Conservation (phyloP, 176 grass and related monocot genomes). For the Saccharum officinarum region DNA sequence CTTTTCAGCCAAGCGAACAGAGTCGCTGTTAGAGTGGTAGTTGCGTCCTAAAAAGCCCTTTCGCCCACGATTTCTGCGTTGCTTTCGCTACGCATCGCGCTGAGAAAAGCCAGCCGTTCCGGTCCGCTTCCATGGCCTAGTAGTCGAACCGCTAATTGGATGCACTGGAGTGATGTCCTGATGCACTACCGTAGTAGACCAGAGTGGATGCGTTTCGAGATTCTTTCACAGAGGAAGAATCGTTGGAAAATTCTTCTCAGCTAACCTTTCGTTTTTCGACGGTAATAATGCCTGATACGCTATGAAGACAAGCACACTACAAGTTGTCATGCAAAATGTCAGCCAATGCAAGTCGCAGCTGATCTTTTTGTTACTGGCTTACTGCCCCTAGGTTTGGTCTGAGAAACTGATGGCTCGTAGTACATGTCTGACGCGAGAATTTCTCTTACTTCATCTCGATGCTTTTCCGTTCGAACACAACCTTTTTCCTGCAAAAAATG, state of each 20-base stretch:
- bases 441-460: no score
- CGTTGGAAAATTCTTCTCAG: no score
- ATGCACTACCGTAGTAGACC: not conserved
- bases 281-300: no score
- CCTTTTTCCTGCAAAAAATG: no score
- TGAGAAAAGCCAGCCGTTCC: not conserved
- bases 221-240: not conserved
- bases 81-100: not conserved
- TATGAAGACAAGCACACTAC: not conserved
- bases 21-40: not conserved
- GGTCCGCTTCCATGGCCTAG: not conserved
- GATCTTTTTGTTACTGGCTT: not conserved
- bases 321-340: not conserved
- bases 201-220: conserved; percentile 8
- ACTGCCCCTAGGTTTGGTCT: not conserved
- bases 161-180: not conserved
- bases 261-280: no score
- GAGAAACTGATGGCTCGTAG: not conserved
- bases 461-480: no score
- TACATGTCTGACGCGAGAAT: not conserved
- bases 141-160: conserved; percentile 23
- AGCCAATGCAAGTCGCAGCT: no score
- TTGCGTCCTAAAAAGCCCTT: not conserved
- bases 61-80: conserved; percentile 23
- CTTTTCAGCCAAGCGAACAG: no score